Percentiles rank a stretch among this genome's conserved stretches.
phyloP scores from a whole-genome alignment of 1,284 basidiomycete genomes.

The Microbotryomycetes sp. region DNA sequence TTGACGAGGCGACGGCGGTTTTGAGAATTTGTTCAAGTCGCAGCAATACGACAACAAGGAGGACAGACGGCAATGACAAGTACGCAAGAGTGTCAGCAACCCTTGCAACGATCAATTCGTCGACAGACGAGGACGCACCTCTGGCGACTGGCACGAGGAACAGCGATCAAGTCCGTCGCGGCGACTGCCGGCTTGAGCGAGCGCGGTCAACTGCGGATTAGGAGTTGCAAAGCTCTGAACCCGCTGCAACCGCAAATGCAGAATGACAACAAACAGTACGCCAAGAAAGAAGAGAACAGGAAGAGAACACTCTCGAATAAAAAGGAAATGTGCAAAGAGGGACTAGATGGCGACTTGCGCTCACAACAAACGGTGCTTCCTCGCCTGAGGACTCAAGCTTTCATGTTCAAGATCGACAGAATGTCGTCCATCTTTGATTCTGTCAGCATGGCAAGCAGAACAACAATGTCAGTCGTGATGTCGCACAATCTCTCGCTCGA shows the following conservation, averaged over 20 bases:
- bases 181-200: too few relatives aligned
- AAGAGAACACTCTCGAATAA: neutral
- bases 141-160: neutral
- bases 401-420: neutral
- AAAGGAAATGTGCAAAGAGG: neutral
- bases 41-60: neutral
- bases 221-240: too few relatives aligned
- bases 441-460: neutral
- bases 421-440: slow-evolving; percentile 1
- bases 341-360: neutral
- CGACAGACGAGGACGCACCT: neutral
- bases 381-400: too few relatives aligned
- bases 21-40: neutral
- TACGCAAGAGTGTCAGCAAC: too few relatives aligned
- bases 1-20: neutral
- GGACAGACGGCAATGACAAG: neutral
- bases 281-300: neutral
- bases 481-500: too few relatives aligned
- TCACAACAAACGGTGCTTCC: too few relatives aligned
- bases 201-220: neutral
- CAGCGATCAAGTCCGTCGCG: neutral
- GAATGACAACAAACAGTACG: neutral
- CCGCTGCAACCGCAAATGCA: too few relatives aligned
- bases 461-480: neutral
- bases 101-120: neutral